phyloP scores from a whole-genome alignment of 1,284 basidiomycete genomes.

The Kwoniella shivajii region DNA sequence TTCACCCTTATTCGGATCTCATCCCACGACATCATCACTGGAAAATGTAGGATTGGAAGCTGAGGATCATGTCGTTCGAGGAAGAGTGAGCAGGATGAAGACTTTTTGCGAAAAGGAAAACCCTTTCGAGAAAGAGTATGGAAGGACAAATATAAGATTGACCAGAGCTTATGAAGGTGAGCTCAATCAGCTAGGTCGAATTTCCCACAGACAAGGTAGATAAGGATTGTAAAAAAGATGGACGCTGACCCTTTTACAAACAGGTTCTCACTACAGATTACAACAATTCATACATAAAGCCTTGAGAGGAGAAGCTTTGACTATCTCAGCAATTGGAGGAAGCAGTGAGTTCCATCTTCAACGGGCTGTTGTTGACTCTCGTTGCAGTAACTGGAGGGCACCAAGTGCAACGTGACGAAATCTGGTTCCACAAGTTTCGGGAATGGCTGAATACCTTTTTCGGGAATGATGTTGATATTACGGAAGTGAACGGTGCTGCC shows the following conservation, averaged over 20 bases:
- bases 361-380: background rate
- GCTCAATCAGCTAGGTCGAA: no score
- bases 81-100: conserved; percentile 20
- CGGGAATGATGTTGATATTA: conserved; percentile 27
- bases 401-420: conserved; percentile 37
- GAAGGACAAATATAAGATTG: conserved; percentile 44
- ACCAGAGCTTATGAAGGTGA: conserved; percentile 47
- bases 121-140: conserved; percentile 40
- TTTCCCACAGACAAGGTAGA: no score
- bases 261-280: conserved; percentile 39
- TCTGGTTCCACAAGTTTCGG: conserved; percentile 43
- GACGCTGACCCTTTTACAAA: background rate
- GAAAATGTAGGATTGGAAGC: conserved; percentile 9
- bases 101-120: conserved; percentile 29
- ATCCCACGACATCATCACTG: background rate
- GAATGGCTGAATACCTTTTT: conserved; percentile 43
- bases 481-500: conserved; percentile 45
- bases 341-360: conserved; percentile 52
- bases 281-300: conserved; percentile 41
- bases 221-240: background rate
- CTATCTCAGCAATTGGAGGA: conserved; percentile 46
- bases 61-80: conserved; percentile 12
- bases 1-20: conserved; percentile 3
- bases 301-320: conserved; percentile 43
- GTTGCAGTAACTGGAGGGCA: conserved; percentile 50